Conservation (phyloP, 2,329 filamentous ascomycete species). For the Sporothrix dimorphospora region DNA sequence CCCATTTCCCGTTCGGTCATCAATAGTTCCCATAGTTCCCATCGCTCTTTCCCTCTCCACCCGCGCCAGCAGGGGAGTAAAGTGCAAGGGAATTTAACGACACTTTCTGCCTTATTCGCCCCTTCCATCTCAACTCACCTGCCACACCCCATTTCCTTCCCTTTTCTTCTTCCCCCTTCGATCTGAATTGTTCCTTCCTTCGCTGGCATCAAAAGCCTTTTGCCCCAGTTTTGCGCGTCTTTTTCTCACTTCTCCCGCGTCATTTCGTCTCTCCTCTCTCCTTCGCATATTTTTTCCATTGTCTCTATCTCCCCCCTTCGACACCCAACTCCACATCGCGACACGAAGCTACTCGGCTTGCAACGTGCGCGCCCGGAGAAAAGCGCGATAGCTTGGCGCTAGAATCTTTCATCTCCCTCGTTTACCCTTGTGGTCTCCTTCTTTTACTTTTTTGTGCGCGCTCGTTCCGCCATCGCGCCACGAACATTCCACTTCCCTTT, state of each 20-base stretch:
- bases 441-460: background rate
- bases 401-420: constrained; percentile 8
- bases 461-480: background rate
- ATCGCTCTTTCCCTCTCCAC: constrained; percentile 6
- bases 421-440: constrained; percentile 1
- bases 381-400: constrained; percentile 18
- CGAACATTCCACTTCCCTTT: constrained; percentile 1
- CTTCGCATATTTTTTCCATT: background rate
- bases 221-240: background rate
- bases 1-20: background rate
- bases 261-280: background rate
- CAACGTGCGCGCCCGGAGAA: constrained; percentile 11
- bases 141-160: constrained; percentile 1
- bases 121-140: constrained; percentile 1
- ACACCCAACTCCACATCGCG: background rate
- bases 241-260: background rate
- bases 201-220: background rate
- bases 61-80: background rate
- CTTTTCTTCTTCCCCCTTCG: background rate
- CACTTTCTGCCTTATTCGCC: background rate
- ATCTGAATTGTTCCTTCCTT: background rate
- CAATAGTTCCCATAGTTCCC: background rate
- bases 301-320: background rate
- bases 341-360: background rate
- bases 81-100: background rate